Evolutionary conservation across 371 early-diverging fungal genomes (phyloP), one percentile per base, ranked within the genome.

Genomic region (Fennellomyces sp.): DNA sequence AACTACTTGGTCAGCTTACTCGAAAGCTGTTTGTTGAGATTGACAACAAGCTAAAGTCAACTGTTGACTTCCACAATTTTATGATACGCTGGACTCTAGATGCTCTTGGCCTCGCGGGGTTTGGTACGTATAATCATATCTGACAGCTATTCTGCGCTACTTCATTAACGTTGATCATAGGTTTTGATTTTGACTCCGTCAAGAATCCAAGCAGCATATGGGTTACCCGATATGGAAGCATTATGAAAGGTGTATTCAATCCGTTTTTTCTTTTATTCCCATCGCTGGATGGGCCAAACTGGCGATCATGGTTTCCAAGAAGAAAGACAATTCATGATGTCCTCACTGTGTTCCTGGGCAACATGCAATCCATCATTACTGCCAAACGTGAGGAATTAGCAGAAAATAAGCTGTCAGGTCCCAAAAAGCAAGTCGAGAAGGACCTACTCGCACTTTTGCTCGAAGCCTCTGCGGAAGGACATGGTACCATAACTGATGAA

Each of bases 371-470:
- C 5, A 64, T 83, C 19, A 71, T 81, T 21, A 72, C 73, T 19
- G 52, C 66, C 23, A 64, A 70, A 45, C 68, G 74, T 21, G 52
- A 56, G 25, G 56, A 56, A 15, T 56, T 70, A 36, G 60, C 41
- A 19, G 65, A 58, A 6, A 38, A 38, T 23, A 35, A 50, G 4
- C 65, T 62, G 4, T n/a, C n/a, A n/a, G 29, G 38, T 5, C 33
- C 8, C 1, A 23, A 21, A 4, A 52, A 51, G 2, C 73, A 80
- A 35, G 62, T 65, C 35, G 73, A 74, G 38, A 67, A 58, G 10
- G 80, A 81, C 36, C 57, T 83, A 52, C 63, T 83, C 25, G 68
- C 80, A 1, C 64, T 81, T 63, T 75, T 83, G 80, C 39, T 81
- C 33, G 64, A 71, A 35, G 42, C 48, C 25, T 56, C 64, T 29